Base-by-base conservation (phyloP, 306 rosid species). In the Glycine soja region DNA sequence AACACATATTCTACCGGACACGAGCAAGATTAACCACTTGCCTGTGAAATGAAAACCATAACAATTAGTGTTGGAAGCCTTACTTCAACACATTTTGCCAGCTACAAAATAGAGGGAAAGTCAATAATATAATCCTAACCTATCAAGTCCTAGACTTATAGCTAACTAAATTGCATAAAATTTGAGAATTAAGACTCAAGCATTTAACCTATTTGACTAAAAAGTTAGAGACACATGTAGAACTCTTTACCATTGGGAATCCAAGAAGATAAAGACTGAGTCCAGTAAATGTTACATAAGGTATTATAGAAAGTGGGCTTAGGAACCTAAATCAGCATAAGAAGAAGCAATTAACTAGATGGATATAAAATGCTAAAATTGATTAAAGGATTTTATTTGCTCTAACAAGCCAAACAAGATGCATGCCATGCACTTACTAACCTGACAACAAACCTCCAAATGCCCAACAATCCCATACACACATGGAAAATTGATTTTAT, bases 361-460 rank as follows among this genome's bases (percentile, higher is more conserved):
- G 5, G 62, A 70, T 9, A 71, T 71, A 71, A 51, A 51, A 71
- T n/a, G n/a, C 13, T 48, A 54, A 5, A 73, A 54, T 14, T 45
- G 24, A 70, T 40, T 13, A 24, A 75, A 67, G 64, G 13, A 3
- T 19, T 19, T 19, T 19, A 19, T 19, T 0, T 0, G 24, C 24
- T 19, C 24, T 19, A 19, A 19, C 24, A 19, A 0, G 43, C 43
- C 47, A 34, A 67, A 68, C 19, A 16, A 19, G 38, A 3, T 34
- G 50, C 32, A 38, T 19, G 24, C 24, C 24, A 19, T 19, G 24
- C 24, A 19, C 24, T 62, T 62, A 14, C 65, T 82, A 10, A 91
- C 99, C 94, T 90, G 8, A 83, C 92, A 62, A 84, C 92, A 80
- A 81, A 89, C 81, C 96, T 90, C 97, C 98, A 95, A 85, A 95